These are phyloP conservation scores for Lindgomyces ingoldianus DNA, from an alignment of 495 filamentous ascomycete genomes.

Conservation along the genomic window DNA sequence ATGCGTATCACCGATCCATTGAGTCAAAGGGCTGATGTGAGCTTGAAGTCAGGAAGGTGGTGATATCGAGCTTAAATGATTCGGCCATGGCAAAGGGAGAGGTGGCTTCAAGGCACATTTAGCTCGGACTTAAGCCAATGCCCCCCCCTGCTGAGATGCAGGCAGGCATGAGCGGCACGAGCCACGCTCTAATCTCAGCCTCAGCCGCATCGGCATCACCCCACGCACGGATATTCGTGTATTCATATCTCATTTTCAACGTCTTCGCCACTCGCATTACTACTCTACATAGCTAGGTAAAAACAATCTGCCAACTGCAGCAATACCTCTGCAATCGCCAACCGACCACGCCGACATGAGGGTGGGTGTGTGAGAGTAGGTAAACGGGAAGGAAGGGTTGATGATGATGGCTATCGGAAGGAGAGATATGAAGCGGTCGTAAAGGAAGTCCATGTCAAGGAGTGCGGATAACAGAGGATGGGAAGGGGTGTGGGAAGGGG, in stretches of 20 bases:
- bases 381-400: background rate
- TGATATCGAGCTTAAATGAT: no score
- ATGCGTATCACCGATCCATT: no score
- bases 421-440: background rate
- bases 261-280: conserved; percentile 16
- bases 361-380: background rate
- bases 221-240: no score
- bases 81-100: no score
- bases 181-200: background rate
- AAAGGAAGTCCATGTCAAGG: background rate
- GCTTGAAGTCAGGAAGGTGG: background rate
- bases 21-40: background rate
- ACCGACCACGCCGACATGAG: background rate
- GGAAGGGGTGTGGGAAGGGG: background rate
- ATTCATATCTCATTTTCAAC: no score
- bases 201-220: background rate
- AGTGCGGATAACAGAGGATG: conserved; percentile 5
- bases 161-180: no score
- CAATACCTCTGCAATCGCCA: conserved; percentile 1
- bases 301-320: conserved; percentile 26
- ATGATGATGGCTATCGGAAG: conserved; percentile 9
- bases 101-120: conserved; percentile 6
- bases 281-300: conserved; percentile 29
- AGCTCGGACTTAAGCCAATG: background rate
- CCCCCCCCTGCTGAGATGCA: no score